Evolutionary conservation across 1,139 yeast species (phyloP).

Genomic region (Zhuliangozyma blackwelliae): DNA sequence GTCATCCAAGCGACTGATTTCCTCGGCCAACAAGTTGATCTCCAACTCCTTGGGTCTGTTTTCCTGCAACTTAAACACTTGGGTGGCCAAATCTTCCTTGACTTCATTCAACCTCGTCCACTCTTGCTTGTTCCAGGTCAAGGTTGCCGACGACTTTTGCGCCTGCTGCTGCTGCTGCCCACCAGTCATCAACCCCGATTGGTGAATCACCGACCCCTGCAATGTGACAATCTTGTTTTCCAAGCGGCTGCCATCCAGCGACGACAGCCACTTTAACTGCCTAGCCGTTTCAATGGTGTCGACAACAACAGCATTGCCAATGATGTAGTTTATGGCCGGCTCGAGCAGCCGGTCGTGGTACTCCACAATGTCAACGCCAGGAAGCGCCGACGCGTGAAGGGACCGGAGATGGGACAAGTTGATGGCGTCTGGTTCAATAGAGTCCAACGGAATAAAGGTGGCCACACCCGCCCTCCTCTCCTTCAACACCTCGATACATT

Average conservation of each 20-base stretch:
- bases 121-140: conserved; percentile 75
- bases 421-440: conserved; percentile 51
- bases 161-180: conserved; percentile 45
- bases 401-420: conserved; percentile 59
- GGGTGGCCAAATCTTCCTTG: conserved; percentile 58
- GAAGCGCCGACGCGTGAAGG: conserved; percentile 52
- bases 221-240: conserved; percentile 72
- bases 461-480: conserved; percentile 85
- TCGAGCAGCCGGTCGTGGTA: conserved; percentile 63
- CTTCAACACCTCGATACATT: conserved; percentile 77
- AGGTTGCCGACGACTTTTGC: conserved; percentile 25
- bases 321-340: conserved; percentile 74
- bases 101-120: conserved; percentile 51
- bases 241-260: conserved; percentile 29
- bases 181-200: conserved; percentile 91
- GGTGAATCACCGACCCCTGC: conserved; percentile 82
- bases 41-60: conserved; percentile 52
- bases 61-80: conserved; percentile 48
- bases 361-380: conserved; percentile 70
- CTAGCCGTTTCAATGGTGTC: conserved; percentile 68
- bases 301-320: conserved; percentile 80
- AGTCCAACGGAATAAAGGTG: conserved; percentile 84
- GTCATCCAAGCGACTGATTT: conserved; percentile 52
- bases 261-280: conserved; percentile 56
- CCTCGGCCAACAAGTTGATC: conserved; percentile 55